Conservation (phyloP, 2,329 filamentous ascomycete species). For the Aspergillus tamarii region DNA sequence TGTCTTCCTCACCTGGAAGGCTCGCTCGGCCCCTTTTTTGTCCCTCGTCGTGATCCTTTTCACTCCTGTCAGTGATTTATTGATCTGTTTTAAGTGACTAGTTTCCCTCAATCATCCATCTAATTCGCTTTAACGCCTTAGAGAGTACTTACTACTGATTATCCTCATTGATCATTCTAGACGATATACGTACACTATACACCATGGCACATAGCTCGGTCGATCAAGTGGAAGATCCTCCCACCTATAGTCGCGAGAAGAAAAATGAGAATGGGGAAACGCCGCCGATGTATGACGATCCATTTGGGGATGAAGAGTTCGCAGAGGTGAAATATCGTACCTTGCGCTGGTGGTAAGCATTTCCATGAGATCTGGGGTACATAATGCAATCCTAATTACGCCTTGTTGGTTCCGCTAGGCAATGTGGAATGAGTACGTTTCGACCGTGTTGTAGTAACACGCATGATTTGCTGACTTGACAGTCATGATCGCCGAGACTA, state of each 20-base stretch:
- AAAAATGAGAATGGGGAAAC: slow-evolving; percentile 3
- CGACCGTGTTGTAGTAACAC: not conserved
- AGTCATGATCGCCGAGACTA: slow-evolving; percentile 60
- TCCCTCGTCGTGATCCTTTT: not conserved
- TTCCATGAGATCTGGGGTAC: not conserved
- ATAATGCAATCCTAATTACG: not conserved
- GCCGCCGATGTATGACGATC: slow-evolving; percentile 22
- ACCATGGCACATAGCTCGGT: not conserved
- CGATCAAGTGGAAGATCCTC: slow-evolving; percentile 4
- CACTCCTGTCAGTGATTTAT: too few relatives aligned
- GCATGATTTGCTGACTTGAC: not conserved
- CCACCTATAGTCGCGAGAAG: slow-evolving; percentile 2
- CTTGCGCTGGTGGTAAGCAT: slow-evolving; percentile 45
- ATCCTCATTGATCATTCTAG: not conserved
- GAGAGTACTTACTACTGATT: not conserved
- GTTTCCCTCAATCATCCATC: not conserved
- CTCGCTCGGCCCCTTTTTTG: not conserved
- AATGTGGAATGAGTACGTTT: slow-evolving; percentile 41
- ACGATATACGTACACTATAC: not conserved
- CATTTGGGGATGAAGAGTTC: slow-evolving; percentile 38
- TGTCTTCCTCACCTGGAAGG: not conserved
- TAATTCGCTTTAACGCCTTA: not conserved
- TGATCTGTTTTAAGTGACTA: not conserved
- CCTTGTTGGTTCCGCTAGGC: slow-evolving; percentile 28
- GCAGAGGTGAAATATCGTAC: slow-evolving; percentile 52